Evolutionary conservation across 129 eudicot genomes (phyloP).

Genomic region (carrot (Daucus carota)): DH1_v3.0 NC_030386.2:35100001-35100500

Average conservation of each 20-base stretch:
- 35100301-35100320: slow-evolving; percentile 7
- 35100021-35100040: neutral
- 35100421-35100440: slow-evolving; percentile 98
- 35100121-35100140: slow-evolving; percentile 21
- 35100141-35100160: slow-evolving; percentile 94
- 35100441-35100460: slow-evolving; percentile 91
- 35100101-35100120: neutral
- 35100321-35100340: slow-evolving; percentile 9
- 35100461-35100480: neutral
- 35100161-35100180: slow-evolving; percentile 95
- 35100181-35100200: slow-evolving; percentile 84
- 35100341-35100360: slow-evolving; percentile 92
- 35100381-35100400: slow-evolving; percentile 95
- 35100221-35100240: neutral
- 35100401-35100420: slow-evolving; percentile 99
- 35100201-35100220: slow-evolving; percentile 64
- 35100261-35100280: neutral
- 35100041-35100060: neutral
- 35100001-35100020: neutral
- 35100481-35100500: neutral
- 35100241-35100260: neutral
- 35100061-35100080: neutral
- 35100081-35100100: neutral
- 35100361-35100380: slow-evolving; percentile 80
- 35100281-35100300: neutral